Evolutionary conservation across 2,329 filamentous ascomycete species (phyloP).

Genomic region (Aspergillus transmontanensis): DNA sequence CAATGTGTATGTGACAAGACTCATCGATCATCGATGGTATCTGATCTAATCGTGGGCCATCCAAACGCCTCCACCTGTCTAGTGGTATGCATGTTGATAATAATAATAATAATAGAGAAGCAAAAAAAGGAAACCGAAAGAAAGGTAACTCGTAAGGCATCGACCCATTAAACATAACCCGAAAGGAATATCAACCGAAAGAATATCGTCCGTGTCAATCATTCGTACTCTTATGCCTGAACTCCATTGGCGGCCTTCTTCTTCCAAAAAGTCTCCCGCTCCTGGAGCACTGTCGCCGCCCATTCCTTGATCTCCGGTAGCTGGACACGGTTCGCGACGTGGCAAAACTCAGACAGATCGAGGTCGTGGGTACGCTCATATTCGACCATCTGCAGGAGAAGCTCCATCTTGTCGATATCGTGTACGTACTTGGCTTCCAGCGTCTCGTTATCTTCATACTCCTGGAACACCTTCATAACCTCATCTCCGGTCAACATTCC

Average conservation of each 20-base stretch:
- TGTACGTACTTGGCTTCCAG: slow-evolving; percentile 88
- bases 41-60: slow-evolving; percentile 8
- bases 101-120: background rate
- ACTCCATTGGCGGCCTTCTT: slow-evolving; percentile 21
- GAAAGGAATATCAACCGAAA: slow-evolving; percentile 6
- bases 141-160: slow-evolving; percentile 9
- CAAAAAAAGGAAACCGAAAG: slow-evolving; percentile 4
- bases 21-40: slow-evolving; percentile 5
- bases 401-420: slow-evolving; percentile 95
- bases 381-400: slow-evolving; percentile 93
- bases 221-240: slow-evolving; percentile 4
- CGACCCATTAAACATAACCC: slow-evolving; percentile 16
- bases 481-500: slow-evolving; percentile 66
- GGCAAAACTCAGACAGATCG: slow-evolving; percentile 84
- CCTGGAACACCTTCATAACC: slow-evolving; percentile 82
- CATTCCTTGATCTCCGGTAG: slow-evolving; percentile 79
- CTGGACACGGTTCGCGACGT: slow-evolving; percentile 72
- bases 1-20: slow-evolving; percentile 8
- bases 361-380: slow-evolving; percentile 77
- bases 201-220: background rate
- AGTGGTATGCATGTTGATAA: background rate
- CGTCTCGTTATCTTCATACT: slow-evolving; percentile 89
- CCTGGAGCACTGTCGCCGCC: slow-evolving; percentile 74
- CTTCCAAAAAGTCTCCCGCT: slow-evolving; percentile 75
- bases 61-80: slow-evolving; percentile 10